phyloP scores from a whole-genome alignment of 2,329 filamentous ascomycete species.

The Ustulina deusta region DNA sequence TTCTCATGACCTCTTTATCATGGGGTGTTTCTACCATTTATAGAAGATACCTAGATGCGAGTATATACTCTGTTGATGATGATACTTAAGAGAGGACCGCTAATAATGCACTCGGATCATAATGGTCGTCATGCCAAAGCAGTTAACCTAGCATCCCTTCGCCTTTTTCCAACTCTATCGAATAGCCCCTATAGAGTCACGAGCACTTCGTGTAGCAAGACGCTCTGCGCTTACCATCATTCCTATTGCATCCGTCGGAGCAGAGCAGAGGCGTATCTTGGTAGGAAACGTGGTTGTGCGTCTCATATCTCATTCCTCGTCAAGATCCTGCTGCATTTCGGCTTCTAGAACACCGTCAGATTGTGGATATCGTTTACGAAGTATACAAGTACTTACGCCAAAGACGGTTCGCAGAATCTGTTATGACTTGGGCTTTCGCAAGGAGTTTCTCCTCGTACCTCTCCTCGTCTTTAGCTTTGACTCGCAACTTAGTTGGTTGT shows the following conservation, averaged over 20 bases:
- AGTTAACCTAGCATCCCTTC: not conserved
- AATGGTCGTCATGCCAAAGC: not conserved
- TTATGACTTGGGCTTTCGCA: slow-evolving; percentile 75
- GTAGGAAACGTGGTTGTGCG: not conserved
- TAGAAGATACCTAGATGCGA: not conserved
- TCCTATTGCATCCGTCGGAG: not conserved
- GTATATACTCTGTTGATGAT: not conserved
- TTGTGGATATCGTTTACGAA: slow-evolving; percentile 19
- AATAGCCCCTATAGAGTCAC: not conserved
- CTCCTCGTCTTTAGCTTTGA: slow-evolving; percentile 67
- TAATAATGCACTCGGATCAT: not conserved
- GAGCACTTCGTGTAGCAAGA: not conserved
- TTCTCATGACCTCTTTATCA: slow-evolving; percentile 1
- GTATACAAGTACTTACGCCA: slow-evolving; percentile 67
- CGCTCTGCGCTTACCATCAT: not conserved
- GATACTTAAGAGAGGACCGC: not conserved
- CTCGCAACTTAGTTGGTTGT: slow-evolving; percentile 73
- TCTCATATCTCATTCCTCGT: slow-evolving; percentile 53
- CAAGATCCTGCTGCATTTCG: slow-evolving; percentile 64
- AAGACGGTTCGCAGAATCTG: slow-evolving; percentile 74
- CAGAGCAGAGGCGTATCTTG: not conserved
- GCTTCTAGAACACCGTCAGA: slow-evolving; percentile 54
- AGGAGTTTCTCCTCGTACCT: slow-evolving; percentile 74
- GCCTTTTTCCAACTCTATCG: not conserved
- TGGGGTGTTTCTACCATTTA: not conserved